Percentiles rank a stretch among this genome's conserved stretches.
Evolutionary conservation across 805 yeast species (phyloP).

Genomic region (Suhomyces xylopsoci): DNA sequence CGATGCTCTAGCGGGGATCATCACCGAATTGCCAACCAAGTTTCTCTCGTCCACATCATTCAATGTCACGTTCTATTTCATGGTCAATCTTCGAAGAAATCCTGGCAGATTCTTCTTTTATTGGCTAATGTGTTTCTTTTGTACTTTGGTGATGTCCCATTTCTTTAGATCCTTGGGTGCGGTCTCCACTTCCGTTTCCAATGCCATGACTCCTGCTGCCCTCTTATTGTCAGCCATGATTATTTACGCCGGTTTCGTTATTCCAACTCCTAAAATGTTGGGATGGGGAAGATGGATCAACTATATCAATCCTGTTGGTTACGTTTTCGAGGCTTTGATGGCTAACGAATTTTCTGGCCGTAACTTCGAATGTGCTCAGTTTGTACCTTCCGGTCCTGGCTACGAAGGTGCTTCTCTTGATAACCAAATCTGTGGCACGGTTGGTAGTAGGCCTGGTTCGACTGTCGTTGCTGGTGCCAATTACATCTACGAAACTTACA

Average conservation of each 20-base stretch:
- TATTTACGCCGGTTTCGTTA: constrained; percentile 50
- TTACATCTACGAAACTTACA: constrained; percentile 38
- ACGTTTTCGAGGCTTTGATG: constrained; percentile 51
- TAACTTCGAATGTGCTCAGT: constrained; percentile 43
- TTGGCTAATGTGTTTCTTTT: constrained; percentile 38
- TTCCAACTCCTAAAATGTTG: constrained; percentile 42
- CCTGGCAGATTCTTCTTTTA: constrained; percentile 57
- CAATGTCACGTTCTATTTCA: constrained; percentile 50
- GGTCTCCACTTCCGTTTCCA: constrained; percentile 37
- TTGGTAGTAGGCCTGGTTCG: constrained; percentile 22
- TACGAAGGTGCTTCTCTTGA: constrained; percentile 33
- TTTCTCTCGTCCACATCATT: constrained; percentile 41
- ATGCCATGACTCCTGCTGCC: constrained; percentile 45
- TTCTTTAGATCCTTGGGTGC: constrained; percentile 41
- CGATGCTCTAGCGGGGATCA: constrained; percentile 58
- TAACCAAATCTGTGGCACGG: constrained; percentile 29
- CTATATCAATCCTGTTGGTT: constrained; percentile 42
- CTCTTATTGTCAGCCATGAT: constrained; percentile 50
- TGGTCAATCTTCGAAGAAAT: constrained; percentile 50
- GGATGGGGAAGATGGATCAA: constrained; percentile 59
- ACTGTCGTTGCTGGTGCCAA: constrained; percentile 22
- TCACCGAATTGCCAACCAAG: constrained; percentile 59
- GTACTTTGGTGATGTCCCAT: constrained; percentile 54
- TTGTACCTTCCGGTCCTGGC: constrained; percentile 44
- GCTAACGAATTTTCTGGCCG: constrained; percentile 54